Base-by-base conservation (phyloP, 768 basidiomycete species). In the Naganishia antarctica region DNA sequence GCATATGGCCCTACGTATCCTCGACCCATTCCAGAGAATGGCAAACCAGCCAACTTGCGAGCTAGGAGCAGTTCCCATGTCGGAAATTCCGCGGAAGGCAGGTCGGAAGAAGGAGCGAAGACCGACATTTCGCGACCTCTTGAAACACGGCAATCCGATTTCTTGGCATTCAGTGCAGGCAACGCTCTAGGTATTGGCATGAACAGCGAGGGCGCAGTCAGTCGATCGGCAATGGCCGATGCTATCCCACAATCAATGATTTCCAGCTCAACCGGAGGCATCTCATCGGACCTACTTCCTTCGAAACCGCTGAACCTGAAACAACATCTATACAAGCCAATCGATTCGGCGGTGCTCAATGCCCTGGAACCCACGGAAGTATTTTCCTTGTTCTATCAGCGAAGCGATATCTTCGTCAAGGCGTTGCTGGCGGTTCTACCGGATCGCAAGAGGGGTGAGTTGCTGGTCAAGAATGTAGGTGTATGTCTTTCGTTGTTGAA, bases 361-460 rank as follows among this genome's bases (percentile, higher is more conserved):
- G 48, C 75, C 13, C 61, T 77, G 6, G 73, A 72, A 3, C 74
- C 73, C 5, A 70, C 67, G 25, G 76, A 77, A 53, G 68, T 73
- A 1, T 72, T 74, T 59, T 69, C 72, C 34, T 32, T 77, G 43
- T 74, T 76, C 47, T 77, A 73, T 49, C 66, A 70, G 51, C 69
- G 70, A 48, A 74, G 73, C 60, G 73, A 74, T 65, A 69, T 76
- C 29, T 75, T 68, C n/a, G 61, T 74, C 28, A 66, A 69, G 40
- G 69, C 71, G 9, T 53, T 76, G 63, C 69, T 70, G 25, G 71
- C 68, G 40, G 66, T 73, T 1, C 49, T 77, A 29, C 76, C 76
- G n/a, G 49, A 63, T 28, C 58, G 67, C 44, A 68, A 73, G 37
- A 73, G 63, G 49, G 76, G 74, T 26, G 73, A 77, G 61, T 18